phyloP scores from a whole-genome alignment of 2,329 filamentous ascomycete genomes.

The Xylariaceae sp. region DNA sequence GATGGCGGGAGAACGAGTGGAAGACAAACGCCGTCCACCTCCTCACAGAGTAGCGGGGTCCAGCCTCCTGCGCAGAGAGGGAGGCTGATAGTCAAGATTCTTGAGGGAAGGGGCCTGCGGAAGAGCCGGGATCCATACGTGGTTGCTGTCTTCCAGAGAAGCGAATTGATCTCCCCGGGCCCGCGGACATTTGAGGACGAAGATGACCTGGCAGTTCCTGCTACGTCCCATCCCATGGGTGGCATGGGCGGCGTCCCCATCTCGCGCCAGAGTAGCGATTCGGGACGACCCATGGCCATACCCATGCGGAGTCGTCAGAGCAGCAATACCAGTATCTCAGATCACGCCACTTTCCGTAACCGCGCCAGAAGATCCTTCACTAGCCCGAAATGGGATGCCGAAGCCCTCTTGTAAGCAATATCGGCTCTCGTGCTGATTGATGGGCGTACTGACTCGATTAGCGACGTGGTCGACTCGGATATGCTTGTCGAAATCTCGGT shows the following conservation, averaged over 20 bases:
- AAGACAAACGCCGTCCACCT: slow-evolving; percentile 44
- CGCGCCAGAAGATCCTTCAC: slow-evolving; percentile 56
- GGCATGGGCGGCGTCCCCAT: slow-evolving; percentile 49
- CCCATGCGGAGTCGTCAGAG: slow-evolving; percentile 96
- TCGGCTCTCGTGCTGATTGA: slow-evolving; percentile 1
- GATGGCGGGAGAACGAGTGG: slow-evolving; percentile 39
- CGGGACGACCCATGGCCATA: slow-evolving; percentile 81
- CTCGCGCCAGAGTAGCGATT: slow-evolving; percentile 69
- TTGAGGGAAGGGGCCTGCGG: slow-evolving; percentile 73
- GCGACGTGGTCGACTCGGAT: slow-evolving; percentile 87
- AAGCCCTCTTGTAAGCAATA: slow-evolving; percentile 78
- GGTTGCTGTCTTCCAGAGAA: slow-evolving; percentile 92
- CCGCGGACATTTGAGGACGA: slow-evolving; percentile 58
- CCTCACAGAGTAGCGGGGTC: slow-evolving; percentile 39
- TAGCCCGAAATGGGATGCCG: slow-evolving; percentile 90
- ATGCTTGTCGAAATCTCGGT: slow-evolving; percentile 89
- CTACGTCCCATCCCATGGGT: slow-evolving; percentile 39
- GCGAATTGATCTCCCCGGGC: slow-evolving; percentile 88
- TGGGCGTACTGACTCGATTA: slow-evolving; percentile 28
- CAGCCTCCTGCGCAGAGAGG: slow-evolving; percentile 70
- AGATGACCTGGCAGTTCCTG: slow-evolving; percentile 41
- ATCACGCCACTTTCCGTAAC: slow-evolving; percentile 53
- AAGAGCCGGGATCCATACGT: slow-evolving; percentile 88
- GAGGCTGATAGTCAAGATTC: slow-evolving; percentile 82
- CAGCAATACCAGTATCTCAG: slow-evolving; percentile 80